Base-by-base conservation (phyloP, 2,329 filamentous ascomycete genomes). In the Scortechinia acanthostroma region DNA sequence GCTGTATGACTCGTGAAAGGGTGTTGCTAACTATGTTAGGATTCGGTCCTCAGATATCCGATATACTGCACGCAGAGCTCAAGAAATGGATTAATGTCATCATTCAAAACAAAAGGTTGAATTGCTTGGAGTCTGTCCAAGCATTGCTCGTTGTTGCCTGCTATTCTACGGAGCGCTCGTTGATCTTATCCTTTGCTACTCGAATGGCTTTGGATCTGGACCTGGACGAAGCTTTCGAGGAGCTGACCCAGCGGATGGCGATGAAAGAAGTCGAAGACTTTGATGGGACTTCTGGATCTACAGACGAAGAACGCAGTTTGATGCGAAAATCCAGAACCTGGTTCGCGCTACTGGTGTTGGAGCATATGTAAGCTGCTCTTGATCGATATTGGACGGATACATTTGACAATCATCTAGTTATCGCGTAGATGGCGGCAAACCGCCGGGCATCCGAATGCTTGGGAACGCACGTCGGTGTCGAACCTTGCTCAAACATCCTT, bases 271-370 rank as follows among this genome's bases (percentile, higher is more conserved):
- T n/a, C n/a, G n/a, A n/a, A 22, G 19, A 44, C 45, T 35, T 42
- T 14, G 35, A 33, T 45, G n/a, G 49, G 28, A 15, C 4, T 50
- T 30, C 4, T 49, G 43, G 14, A 30, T 50, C 2, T 35, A 42
- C 10, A 42, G 43, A 21, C 2, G 22, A 13, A 2, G 61, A 65
- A 28, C 50, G 56, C 15, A 50, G 53, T 10, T 50, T 73, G 45
- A 65, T 71, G 58, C 58, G 65, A 19, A 63, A 63, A 42, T 58
- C 66, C 0, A 61, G 74, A 30, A 65, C 72, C 0, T 77, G 73
- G 73, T 69, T 76, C 53, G 70, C 69, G 2, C 60, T 76, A 3
- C 64, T 74, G 47, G 69, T 76, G 17, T 55, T 77, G 10, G 71
- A 76, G 20, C 66, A 76, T 48, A 76, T 72, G 51, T 63, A 45